Conservation (phyloP, 192 early-diverging fungal genomes). For the Coemansia sp. region DNA sequence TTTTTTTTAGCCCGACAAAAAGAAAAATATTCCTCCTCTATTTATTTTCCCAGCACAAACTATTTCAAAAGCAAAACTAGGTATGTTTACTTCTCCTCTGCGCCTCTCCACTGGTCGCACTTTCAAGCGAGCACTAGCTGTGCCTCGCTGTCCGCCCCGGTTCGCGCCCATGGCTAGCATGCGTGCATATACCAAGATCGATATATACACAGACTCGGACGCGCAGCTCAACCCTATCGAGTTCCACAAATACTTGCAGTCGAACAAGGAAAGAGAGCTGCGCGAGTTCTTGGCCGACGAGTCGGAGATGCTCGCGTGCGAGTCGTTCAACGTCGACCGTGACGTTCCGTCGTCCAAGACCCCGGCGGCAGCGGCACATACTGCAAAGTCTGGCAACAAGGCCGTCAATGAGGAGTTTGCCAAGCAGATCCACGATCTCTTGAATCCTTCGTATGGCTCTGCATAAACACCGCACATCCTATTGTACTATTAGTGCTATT, state of each 20-base stretch:
- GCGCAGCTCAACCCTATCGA: conserved; percentile 34
- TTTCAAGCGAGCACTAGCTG: neutral
- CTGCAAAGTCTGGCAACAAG: conserved; percentile 7
- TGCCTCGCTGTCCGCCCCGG: neutral
- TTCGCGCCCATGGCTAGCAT: neutral
- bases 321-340: conserved; percentile 30
- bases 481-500: neutral
- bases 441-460: conserved; percentile 33
- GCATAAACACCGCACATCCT: conserved; percentile 7
- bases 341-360: conserved; percentile 4
- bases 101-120: neutral
- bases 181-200: conserved; percentile 29
- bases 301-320: conserved; percentile 28
- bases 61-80: too few relatives aligned
- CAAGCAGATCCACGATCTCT: conserved; percentile 42
- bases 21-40: too few relatives aligned
- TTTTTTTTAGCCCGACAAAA: too few relatives aligned
- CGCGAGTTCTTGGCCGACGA: conserved; percentile 42
- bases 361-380: neutral
- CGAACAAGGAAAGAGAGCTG: conserved; percentile 17
- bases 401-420: conserved; percentile 46
- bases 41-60: too few relatives aligned
- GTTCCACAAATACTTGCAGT: conserved; percentile 41
- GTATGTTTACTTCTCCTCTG: neutral
- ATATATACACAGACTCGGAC: conserved; percentile 13